Base-by-base conservation (phyloP, 2,329 filamentous ascomycete genomes). In the Sphaceloma murrayae region DNA sequence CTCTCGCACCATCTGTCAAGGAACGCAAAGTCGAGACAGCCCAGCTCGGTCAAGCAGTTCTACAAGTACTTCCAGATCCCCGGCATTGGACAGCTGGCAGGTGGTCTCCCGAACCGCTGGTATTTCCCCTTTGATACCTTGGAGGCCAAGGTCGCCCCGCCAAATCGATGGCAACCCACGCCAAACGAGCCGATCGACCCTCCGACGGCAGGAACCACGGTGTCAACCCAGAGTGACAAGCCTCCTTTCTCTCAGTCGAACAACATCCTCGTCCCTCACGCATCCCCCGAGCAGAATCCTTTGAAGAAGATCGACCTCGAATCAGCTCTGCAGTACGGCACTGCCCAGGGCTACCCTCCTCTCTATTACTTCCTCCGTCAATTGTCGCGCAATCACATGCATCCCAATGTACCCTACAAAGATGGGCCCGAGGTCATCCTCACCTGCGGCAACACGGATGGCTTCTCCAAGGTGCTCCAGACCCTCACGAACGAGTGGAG, bases 111-210 rank as follows among this genome's bases (percentile, higher is more conserved):
- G 11, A 81, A 91, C 62, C 70, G 80, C 29, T 74, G 74, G 47
- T 85, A 85, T 65, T 95, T 95, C 58, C 88, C 88, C 6, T 94
- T 83, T 63, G 87, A 95, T 56, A 91, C 86, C 1, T 77, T 95
- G 50, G 85, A 94, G 63, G 85, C 87, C 30, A 78, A 82, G 52
- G 77, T 82, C 49, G 85, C 85, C 22, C 74, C 76, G 49, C 80
- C 85, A 5, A 69, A 82, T 51, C 76, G 87, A 61, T 91, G 83
- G 72, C 71, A 74, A 24, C 82, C 82, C 1, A 79, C 80, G 8
- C 74, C 78, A 27, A 83, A 82, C 58, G 66, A 70, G 34, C 75
- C 77, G 19, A 56, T 70, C 43, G 67, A 72, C 52, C 66, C 67
- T 19, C 62, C 70, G 2, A 52, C 62, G 11, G 56, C 59, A 13